phyloP scores from a whole-genome alignment of 805 yeast species.

The Saccharomyces jurei region DNA sequence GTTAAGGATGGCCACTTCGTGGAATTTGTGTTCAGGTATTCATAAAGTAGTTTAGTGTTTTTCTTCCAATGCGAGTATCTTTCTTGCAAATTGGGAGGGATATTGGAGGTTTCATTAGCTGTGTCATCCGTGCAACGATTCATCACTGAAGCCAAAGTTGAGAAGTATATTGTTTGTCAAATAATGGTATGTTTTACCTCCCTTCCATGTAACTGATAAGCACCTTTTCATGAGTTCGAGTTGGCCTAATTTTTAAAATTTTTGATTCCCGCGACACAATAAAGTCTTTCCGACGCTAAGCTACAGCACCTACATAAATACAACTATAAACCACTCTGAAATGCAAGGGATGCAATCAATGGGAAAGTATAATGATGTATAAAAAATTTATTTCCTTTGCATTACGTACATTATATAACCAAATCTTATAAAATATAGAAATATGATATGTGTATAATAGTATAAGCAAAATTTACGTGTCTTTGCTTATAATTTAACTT shows the following conservation, averaged over 20 bases:
- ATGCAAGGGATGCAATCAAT: no score
- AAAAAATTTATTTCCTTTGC: background rate
- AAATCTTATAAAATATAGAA: background rate
- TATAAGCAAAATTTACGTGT: background rate
- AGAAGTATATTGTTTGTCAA: background rate
- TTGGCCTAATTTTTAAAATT: background rate
- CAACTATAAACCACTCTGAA: no score
- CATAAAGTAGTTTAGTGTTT: constrained; percentile 69
- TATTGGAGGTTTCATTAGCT: constrained; percentile 3
- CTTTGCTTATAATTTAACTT: background rate
- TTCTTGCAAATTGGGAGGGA: constrained; percentile 21
- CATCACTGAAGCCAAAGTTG: background rate
- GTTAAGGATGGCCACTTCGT: constrained; percentile 65
- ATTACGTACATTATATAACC: constrained; percentile 1
- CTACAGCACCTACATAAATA: background rate
- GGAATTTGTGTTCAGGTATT: constrained; percentile 60
- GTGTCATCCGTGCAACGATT: background rate
- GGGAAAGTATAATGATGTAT: background rate
- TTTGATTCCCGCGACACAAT: background rate
- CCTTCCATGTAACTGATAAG: background rate
- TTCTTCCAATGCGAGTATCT: constrained; percentile 58
- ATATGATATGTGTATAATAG: background rate
- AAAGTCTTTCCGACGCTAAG: background rate
- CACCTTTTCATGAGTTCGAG: background rate
- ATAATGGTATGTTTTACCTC: background rate